phyloP scores from a whole-genome alignment of 805 yeast genomes.

The Lipomyces sp. region DNA sequence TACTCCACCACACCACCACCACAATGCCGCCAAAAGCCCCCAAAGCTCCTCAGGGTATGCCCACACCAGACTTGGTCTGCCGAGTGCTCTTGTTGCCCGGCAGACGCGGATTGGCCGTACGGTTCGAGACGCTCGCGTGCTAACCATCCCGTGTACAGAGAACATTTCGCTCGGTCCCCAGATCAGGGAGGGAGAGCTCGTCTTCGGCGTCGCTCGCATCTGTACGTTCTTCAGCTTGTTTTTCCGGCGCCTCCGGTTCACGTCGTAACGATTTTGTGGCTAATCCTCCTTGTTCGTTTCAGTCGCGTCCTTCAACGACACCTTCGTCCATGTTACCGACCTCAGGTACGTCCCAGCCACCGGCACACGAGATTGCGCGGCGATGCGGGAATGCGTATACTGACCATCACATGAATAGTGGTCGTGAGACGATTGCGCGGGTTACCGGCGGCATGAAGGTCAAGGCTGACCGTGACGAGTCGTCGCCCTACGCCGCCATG shows the following conservation, averaged over 20 bases:
- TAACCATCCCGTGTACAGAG: conserved; percentile 33
- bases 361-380: not conserved
- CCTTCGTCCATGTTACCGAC: conserved; percentile 99
- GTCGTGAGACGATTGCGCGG: conserved; percentile 99
- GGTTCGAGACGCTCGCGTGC: too few species aligned
- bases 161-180: conserved; percentile 68
- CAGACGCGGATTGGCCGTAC: not conserved
- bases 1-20: not conserved
- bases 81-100: not conserved
- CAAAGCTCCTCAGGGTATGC: conserved; percentile 20
- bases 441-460: conserved; percentile 99
- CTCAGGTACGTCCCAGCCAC: conserved; percentile 39
- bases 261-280: not conserved
- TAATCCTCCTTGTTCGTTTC: not conserved
- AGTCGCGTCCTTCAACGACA: conserved; percentile 97
- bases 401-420: too few species aligned
- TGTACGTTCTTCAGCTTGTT: conserved; percentile 37
- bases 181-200: conserved; percentile 96
- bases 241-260: not conserved
- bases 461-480: conserved; percentile 99
- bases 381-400: too few species aligned
- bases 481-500: conserved; percentile 99
- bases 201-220: conserved; percentile 99
- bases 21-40: conserved; percentile 23
- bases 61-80: too few species aligned